phyloP scores from a whole-genome alignment of 2,329 filamentous ascomycete genomes.

The Arthrobotrys sphaeroides region DNA sequence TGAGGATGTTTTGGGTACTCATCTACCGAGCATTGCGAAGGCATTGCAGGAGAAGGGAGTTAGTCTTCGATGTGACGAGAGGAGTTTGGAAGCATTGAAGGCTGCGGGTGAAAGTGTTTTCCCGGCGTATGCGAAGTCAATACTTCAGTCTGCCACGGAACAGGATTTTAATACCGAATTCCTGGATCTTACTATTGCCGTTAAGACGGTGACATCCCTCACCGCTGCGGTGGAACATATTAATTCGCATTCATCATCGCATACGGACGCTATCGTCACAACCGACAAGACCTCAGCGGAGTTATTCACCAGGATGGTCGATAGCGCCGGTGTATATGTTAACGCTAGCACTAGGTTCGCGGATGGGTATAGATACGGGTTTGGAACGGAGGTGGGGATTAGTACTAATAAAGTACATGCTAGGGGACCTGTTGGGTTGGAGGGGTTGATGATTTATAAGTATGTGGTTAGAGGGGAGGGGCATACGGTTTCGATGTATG shows the following conservation, averaged over 20 bases:
- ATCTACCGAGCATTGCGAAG: slow-evolving; percentile 76
- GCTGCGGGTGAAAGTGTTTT: slow-evolving; percentile 61
- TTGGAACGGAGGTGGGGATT: slow-evolving; percentile 97
- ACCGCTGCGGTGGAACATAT: slow-evolving; percentile 84
- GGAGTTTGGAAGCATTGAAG: slow-evolving; percentile 72
- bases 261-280: slow-evolving; percentile 92
- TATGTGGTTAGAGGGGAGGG: slow-evolving; percentile 87
- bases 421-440: slow-evolving; percentile 88
- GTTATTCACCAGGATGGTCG: slow-evolving; percentile 82
- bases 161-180: slow-evolving; percentile 88
- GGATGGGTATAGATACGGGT: slow-evolving; percentile 96
- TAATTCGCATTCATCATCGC: slow-evolving; percentile 83
- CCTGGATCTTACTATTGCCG: slow-evolving; percentile 80
- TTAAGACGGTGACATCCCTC: slow-evolving; percentile 78
- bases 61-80: slow-evolving; percentile 78
- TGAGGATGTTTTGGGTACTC: slow-evolving; percentile 69
- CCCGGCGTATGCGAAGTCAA: slow-evolving; percentile 59
- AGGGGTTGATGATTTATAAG: slow-evolving; percentile 96
- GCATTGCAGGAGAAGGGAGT: slow-evolving; percentile 81
- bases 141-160: slow-evolving; percentile 73
- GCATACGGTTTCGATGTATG: slow-evolving; percentile 64
- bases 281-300: slow-evolving; percentile 74
- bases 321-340: slow-evolving; percentile 95
- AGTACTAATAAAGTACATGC: slow-evolving; percentile 99
- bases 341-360: slow-evolving; percentile 94